Percentiles rank a stretch among this genome's conserved stretches.
Conservation (phyloP, 2,329 filamentous ascomycete species). For the Ophiostoma triangulosporum region DNA sequence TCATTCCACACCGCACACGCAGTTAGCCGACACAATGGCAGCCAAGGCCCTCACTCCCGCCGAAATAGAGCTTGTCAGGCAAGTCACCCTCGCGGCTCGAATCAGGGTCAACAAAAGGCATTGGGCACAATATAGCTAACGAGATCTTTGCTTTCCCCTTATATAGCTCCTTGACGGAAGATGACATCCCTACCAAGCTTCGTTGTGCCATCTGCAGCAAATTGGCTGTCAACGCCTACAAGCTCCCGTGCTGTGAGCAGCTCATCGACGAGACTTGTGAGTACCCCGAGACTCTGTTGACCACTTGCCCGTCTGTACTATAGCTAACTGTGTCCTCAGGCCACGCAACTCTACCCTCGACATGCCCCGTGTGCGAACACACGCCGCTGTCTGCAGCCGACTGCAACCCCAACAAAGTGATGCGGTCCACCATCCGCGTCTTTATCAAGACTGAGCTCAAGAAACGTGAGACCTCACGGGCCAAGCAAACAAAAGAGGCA, state of each 20-base stretch:
- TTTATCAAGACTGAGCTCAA: constrained; percentile 87
- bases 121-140: not conserved
- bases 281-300: constrained; percentile 20
- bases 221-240: constrained; percentile 79
- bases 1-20: not conserved
- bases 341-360: constrained; percentile 60
- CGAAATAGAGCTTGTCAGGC: constrained; percentile 47
- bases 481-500: constrained; percentile 32
- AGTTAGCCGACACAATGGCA: constrained; percentile 10
- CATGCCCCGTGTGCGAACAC: constrained; percentile 89
- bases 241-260: constrained; percentile 88
- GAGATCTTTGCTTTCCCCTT: not conserved
- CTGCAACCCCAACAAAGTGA: constrained; percentile 75
- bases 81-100: constrained; percentile 13
- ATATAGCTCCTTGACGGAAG: constrained; percentile 57
- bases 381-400: constrained; percentile 73
- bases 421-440: constrained; percentile 85
- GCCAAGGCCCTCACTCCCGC: constrained; percentile 29
- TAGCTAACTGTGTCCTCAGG: constrained; percentile 6
- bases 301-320: not conserved
- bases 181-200: constrained; percentile 90
- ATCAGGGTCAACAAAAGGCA: not conserved
- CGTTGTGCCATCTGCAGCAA: constrained; percentile 90
- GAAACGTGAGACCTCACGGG: constrained; percentile 57
- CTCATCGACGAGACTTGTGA: constrained; percentile 83